A percentile compares a stretch with the other conserved stretches of the same genome.
phyloP scores from a whole-genome alignment of 1,139 yeast genomes.

The Lodderomyces margitis region DNA sequence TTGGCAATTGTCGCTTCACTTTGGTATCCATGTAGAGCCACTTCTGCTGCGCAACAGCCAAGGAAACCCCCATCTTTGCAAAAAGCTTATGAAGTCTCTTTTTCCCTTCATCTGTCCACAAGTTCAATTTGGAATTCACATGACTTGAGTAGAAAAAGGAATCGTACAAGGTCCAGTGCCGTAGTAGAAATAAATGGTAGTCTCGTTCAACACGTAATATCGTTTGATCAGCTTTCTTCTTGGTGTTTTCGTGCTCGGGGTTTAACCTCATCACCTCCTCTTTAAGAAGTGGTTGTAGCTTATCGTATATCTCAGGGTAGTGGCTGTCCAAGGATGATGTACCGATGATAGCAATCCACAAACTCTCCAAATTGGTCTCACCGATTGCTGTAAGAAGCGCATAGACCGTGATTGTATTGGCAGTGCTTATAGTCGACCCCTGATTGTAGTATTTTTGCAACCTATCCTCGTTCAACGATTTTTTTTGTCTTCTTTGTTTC shows the following conservation, averaged over 20 bases:
- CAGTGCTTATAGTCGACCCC: constrained; percentile 76
- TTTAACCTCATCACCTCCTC: constrained; percentile 80
- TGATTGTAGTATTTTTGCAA: constrained; percentile 74
- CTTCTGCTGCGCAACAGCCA: constrained; percentile 83
- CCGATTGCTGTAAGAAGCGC: constrained; percentile 76
- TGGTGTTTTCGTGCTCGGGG: constrained; percentile 24
- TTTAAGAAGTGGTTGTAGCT: constrained; percentile 67
- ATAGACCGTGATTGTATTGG: constrained; percentile 77
- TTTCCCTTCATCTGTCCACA: constrained; percentile 92
- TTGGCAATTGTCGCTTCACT: constrained; percentile 70
- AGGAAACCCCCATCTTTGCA: constrained; percentile 94
- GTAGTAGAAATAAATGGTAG: constrained; percentile 77
- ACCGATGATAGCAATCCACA: constrained; percentile 91
- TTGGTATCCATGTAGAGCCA: constrained; percentile 90
- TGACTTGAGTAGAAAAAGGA: constrained; percentile 87
- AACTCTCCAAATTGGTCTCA: constrained; percentile 51
- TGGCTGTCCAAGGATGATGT: constrained; percentile 76
- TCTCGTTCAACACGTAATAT: constrained; percentile 73
- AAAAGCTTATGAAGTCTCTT: constrained; percentile 84
- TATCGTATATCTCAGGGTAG: constrained; percentile 74
- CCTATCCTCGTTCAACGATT: constrained; percentile 54
- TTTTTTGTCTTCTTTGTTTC: constrained; percentile 28
- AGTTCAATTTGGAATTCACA: constrained; percentile 78
- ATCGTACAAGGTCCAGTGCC: constrained; percentile 94
- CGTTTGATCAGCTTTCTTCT: constrained; percentile 60